Evolutionary conservation across 306 rosid genomes (phyloP).

Genomic region (Begonia masoniana): DNA sequence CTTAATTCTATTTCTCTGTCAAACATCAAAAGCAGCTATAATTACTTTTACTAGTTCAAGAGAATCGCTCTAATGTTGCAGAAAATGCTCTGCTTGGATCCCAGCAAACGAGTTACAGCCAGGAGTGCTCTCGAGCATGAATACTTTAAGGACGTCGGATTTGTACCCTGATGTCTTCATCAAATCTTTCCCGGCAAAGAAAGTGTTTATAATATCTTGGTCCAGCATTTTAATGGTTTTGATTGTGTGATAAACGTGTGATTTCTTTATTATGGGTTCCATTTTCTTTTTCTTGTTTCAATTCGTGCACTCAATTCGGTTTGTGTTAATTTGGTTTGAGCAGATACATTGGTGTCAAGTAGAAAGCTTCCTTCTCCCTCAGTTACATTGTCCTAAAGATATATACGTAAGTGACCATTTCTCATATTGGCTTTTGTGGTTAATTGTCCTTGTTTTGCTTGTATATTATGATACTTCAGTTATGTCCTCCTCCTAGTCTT

Average conservation of each 20-base stretch:
- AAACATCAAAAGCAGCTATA: too few relatives aligned
- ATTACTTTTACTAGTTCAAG: neutral
- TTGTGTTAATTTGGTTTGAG: constrained; percentile 7
- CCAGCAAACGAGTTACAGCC: constrained; percentile 85
- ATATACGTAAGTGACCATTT: neutral
- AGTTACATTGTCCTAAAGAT: neutral
- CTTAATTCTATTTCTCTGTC: too few relatives aligned
- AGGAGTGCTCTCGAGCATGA: constrained; percentile 94
- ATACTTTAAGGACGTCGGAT: constrained; percentile 82
- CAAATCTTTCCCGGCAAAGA: constrained; percentile 19
- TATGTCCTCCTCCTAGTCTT: too few relatives aligned
- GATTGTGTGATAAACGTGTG: constrained; percentile 50
- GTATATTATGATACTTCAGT: too few relatives aligned
- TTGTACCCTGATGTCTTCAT: constrained; percentile 50
- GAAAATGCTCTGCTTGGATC: constrained; percentile 98
- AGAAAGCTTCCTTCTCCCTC: neutral
- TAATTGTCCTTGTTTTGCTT: too few relatives aligned
- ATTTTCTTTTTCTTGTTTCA: constrained; percentile 3
- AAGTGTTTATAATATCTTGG: constrained; percentile 45
- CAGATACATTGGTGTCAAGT: constrained; percentile 2
- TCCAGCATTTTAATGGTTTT: constrained; percentile 48
- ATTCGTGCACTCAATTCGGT: constrained; percentile 9
- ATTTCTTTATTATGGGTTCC: constrained; percentile 8
- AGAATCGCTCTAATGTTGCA: constrained; percentile 20
- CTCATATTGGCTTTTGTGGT: neutral